Percentiles rank a stretch among this genome's conserved stretches.
Evolutionary conservation across 257 asterid genomes (phyloP).

Genomic region (Solanum piurae): DNA sequence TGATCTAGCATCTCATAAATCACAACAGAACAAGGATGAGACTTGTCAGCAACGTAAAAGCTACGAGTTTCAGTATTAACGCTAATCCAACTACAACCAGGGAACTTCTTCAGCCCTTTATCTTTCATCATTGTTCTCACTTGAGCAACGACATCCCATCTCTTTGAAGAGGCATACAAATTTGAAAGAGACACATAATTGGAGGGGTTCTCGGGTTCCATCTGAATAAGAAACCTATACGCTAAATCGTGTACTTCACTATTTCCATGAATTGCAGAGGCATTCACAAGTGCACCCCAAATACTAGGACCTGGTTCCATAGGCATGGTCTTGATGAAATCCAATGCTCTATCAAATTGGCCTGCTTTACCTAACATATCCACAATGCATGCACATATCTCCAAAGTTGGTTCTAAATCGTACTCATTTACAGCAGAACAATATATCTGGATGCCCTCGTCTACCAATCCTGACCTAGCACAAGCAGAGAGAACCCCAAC

Average conservation of each 20-base stretch:
- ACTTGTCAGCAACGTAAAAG: constrained; percentile 42
- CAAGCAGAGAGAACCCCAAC: constrained; percentile 65
- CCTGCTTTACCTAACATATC: constrained; percentile 48
- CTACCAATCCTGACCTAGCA: constrained; percentile 45
- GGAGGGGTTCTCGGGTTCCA: constrained; percentile 53
- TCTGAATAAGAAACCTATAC: constrained; percentile 29
- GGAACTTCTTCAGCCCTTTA: constrained; percentile 45
- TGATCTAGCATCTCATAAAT: constrained; percentile 35
- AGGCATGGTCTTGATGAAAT: constrained; percentile 40
- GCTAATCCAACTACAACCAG: constrained; percentile 67
- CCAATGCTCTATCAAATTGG: constrained; percentile 37
- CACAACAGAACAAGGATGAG: constrained; percentile 35
- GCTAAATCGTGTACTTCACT: constrained; percentile 45
- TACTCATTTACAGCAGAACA: constrained; percentile 14
- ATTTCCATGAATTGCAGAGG: constrained; percentile 42
- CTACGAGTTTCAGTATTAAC: constrained; percentile 35
- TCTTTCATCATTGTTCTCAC: constrained; percentile 48
- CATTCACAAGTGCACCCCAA: constrained; percentile 60
- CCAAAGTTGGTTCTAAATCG: constrained; percentile 31
- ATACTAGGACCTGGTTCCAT: constrained; percentile 44
- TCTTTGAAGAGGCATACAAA: constrained; percentile 44
- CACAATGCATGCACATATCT: constrained; percentile 65
- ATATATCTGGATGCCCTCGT: constrained; percentile 42
- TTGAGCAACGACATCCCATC: constrained; percentile 52
- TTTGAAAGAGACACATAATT: constrained; percentile 60